These are phyloP conservation scores for Xylaria castorea DNA, from an alignment of 495 filamentous ascomycete genomes.

Conservation along the genomic window DNA sequence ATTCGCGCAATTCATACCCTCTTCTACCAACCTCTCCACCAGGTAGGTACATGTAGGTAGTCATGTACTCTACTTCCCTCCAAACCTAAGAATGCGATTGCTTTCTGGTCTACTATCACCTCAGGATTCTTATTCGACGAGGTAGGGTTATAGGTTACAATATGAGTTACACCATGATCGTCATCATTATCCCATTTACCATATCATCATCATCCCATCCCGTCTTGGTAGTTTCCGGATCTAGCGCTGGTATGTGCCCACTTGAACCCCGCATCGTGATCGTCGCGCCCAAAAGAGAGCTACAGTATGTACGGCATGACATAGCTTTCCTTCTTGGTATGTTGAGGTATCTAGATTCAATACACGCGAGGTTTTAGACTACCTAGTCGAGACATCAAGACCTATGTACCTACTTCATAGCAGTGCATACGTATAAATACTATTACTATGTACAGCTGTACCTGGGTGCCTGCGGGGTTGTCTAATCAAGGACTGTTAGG, in stretches of 20 bases:
- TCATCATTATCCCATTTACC: neutral
- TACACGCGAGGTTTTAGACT: neutral
- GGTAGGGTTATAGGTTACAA: neutral
- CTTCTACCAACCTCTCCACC: no score
- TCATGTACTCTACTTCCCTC: neutral
- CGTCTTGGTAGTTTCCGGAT: slow-evolving; percentile 24
- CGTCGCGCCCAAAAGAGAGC: neutral
- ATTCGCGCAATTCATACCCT: no score
- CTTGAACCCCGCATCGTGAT: slow-evolving; percentile 21
- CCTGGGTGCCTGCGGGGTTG: neutral
- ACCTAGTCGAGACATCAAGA: neutral
- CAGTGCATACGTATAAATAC: neutral
- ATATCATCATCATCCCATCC: slow-evolving; percentile 3
- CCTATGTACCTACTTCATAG: neutral
- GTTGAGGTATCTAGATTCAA: neutral
- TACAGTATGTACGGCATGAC: neutral
- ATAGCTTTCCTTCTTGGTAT: neutral
- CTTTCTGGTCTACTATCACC: neutral
- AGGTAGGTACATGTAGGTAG: neutral
- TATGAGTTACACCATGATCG: neutral
- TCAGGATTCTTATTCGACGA: neutral
- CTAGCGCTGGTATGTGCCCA: neutral
- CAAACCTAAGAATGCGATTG: neutral
- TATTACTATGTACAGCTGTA: neutral
- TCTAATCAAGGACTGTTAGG: neutral